phyloP scores from a whole-genome alignment of 2,329 filamentous ascomycete genomes.

The Cercospora sp. region DNA sequence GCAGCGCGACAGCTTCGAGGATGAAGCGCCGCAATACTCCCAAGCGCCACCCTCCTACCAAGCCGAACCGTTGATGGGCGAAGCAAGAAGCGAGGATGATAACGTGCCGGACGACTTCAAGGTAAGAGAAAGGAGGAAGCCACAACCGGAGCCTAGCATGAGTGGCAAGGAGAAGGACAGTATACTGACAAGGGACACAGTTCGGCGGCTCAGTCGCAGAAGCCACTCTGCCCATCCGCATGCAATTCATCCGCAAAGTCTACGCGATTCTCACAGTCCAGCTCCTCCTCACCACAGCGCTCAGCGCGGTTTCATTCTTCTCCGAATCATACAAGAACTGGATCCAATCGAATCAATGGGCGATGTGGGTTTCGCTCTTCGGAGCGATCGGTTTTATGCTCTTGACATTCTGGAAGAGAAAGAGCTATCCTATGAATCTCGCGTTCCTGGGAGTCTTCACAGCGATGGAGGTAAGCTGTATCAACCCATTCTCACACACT shows the following conservation, averaged over 20 bases:
- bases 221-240: conserved; percentile 83
- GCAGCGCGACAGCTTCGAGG: conserved; percentile 82
- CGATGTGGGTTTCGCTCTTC: conserved; percentile 85
- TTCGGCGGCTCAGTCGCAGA: conserved; percentile 93
- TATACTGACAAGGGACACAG: conserved; percentile 46
- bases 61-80: conserved; percentile 59
- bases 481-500: not conserved
- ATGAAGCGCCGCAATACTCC: conserved; percentile 68
- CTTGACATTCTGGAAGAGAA: conserved; percentile 84
- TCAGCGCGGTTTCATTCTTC: conserved; percentile 85
- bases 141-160: not conserved
- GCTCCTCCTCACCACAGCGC: conserved; percentile 76
- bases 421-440: conserved; percentile 72
- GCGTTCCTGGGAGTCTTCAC: conserved; percentile 91
- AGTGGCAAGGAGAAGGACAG: not conserved
- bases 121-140: conserved; percentile 46
- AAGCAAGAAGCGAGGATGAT: conserved; percentile 77
- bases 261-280: conserved; percentile 98
- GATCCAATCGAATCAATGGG: conserved; percentile 80
- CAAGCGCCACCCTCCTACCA: conserved; percentile 84
- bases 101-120: conserved; percentile 98
- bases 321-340: conserved; percentile 75
- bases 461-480: conserved; percentile 61
- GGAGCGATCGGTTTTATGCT: conserved; percentile 81
- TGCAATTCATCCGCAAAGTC: conserved; percentile 81